Evolutionary conservation across 768 basidiomycete species (phyloP), one percentile per base, ranked within the genome.

Genomic region (Naganishia antarctica): DNA sequence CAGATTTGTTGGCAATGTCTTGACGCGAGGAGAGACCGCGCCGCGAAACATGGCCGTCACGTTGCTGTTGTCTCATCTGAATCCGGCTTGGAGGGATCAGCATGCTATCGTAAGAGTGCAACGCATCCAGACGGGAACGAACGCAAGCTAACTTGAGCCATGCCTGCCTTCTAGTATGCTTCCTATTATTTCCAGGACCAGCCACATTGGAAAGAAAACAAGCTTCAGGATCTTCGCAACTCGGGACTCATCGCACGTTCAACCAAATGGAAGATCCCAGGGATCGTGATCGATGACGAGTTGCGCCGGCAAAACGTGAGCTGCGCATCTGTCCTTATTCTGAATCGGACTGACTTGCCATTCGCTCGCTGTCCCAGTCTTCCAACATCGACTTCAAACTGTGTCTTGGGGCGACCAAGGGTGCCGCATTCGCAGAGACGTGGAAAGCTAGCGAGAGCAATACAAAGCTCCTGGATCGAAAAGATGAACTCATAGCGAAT

Each of bases 401-500:
- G 37, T 97, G 93, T 75, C 81, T 99, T 50, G 93, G 94, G 26
- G 93, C 94, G 41, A 92, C 93, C 28, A 83, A 84, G 46, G 81
- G 84, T 45, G 90, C 93, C 61, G 86, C 86, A 70, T 82, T 88
- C 23, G 92, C 96, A 0, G 76, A 79, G 43, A 86, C 91, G 44
- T 98, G 94, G 50, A 88, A 87, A 76, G 81, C 83, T 51, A 65
- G 66, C 18, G 68, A 66, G 86, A 80, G 58, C 26, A 68, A 69
- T 62, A 72, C 76, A n/a, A 72, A 73, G 66, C 83, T 85, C 16
- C 82, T 99, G 28, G 94, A 98, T 66, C 97, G 96, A 80, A 98
- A 98, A 80, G 96, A 99, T 71, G 96, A 99, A 77, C 82, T 96
- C 0, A 96, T 99, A 3, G 93, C 93, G 8, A 99, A 99, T 74